A percentile compares a stretch with the other conserved stretches of the same genome.
Conservation (phyloP, 2,329 filamentous ascomycete species). For the Cladosporium sp. region DNA sequence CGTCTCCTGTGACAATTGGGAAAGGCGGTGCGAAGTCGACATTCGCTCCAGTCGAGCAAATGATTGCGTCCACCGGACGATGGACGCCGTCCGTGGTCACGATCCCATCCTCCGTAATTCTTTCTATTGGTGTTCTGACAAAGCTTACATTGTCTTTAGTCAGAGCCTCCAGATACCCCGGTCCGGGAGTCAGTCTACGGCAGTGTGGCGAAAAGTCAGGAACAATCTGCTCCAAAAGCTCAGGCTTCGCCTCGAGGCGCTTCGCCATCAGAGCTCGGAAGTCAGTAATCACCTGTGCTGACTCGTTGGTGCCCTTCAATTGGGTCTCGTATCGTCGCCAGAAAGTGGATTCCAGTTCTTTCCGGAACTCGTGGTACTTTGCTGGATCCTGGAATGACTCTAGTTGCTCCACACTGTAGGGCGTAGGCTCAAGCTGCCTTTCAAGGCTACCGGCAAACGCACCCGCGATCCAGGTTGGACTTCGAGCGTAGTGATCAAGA, state of each 20-base stretch:
- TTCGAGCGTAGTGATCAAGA: constrained; percentile 66
- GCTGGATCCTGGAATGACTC: constrained; percentile 62
- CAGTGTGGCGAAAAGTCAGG: constrained; percentile 49
- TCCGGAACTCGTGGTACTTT: constrained; percentile 56
- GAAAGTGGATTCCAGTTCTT: constrained; percentile 55
- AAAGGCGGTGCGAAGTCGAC: constrained; percentile 38
- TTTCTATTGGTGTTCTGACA: constrained; percentile 44
- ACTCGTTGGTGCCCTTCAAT: constrained; percentile 41
- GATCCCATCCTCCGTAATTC: constrained; percentile 43
- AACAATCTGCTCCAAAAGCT: constrained; percentile 43
- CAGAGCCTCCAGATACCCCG: constrained; percentile 44
- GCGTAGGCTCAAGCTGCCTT: constrained; percentile 59
- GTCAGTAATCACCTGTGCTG: constrained; percentile 37
- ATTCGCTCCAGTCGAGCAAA: constrained; percentile 49
- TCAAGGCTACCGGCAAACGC: constrained; percentile 57
- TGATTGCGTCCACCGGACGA: constrained; percentile 45
- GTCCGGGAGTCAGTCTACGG: constrained; percentile 49
- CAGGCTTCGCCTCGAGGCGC: constrained; percentile 39
- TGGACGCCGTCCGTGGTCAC: constrained; percentile 43
- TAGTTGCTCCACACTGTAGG: constrained; percentile 55
- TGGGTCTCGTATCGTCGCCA: constrained; percentile 54
- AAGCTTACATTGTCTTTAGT: constrained; percentile 49
- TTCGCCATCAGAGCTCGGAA: constrained; percentile 46
- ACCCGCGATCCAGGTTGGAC: constrained; percentile 67
- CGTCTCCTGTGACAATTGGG: constrained; percentile 32